Percentiles rank a stretch among this genome's conserved stretches.
phyloP scores from a whole-genome alignment of 345 rosid species.

The Pistacia integerrima region DNA sequence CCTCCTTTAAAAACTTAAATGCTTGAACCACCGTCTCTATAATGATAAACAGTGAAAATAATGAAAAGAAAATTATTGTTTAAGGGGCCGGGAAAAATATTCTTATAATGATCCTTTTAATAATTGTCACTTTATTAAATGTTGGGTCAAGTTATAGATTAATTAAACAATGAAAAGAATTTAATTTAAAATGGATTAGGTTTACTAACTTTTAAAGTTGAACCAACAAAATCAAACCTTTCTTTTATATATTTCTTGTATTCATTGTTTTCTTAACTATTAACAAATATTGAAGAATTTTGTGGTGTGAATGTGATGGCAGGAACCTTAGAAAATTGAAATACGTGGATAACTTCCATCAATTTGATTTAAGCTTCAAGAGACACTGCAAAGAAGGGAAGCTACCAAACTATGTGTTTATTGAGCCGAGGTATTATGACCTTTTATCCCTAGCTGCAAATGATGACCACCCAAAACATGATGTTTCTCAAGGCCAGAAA shows the following conservation, averaged over 20 bases:
- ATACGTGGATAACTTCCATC: slow-evolving; percentile 70
- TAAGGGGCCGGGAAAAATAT: no score
- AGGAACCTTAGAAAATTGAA: slow-evolving; percentile 81
- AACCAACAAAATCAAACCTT: no score
- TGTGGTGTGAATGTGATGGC: neutral
- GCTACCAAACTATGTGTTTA: slow-evolving; percentile 83
- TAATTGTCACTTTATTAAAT: no score
- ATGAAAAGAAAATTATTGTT: no score
- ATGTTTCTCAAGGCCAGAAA: slow-evolving; percentile 73
- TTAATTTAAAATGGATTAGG: slow-evolving; percentile 16
- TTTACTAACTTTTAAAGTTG: neutral
- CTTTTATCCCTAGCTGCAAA: slow-evolving; percentile 58
- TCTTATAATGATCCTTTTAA: no score
- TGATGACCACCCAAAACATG: slow-evolving; percentile 88
- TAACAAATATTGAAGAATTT: neutral
- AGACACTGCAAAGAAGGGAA: slow-evolving; percentile 69
- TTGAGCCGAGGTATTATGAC: slow-evolving; percentile 76
- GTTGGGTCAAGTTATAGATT: no score
- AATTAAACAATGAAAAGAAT: no score
- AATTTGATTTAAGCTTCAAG: slow-evolving; percentile 64
- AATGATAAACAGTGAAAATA: no score
- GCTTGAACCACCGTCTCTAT: no score
- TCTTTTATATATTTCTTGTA: no score
- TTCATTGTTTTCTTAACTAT: neutral
- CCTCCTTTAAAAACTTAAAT: no score